Evolutionary conservation across 352 stramenopile species (phyloP), one percentile per base, ranked within the genome.

Genomic region (Phytophthora rubi): DNA sequence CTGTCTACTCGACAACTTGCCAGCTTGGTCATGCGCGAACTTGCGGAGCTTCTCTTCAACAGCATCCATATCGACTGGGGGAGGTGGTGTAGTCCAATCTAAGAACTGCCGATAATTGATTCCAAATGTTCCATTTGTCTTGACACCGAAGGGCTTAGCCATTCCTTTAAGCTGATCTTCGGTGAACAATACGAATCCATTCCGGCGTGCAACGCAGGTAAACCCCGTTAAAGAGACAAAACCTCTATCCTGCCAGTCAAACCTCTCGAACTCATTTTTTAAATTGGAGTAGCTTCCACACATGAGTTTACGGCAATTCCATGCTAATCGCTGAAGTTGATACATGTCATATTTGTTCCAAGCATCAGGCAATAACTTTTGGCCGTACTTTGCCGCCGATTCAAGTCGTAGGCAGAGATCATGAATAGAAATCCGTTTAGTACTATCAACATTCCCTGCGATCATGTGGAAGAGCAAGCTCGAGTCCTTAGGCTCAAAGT

Each of bases 41-140:
- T 67, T 67, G 21, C 76, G 83, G 8, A 92, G 69, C 42, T 89
- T 90, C 23, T 64, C 47, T 42, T 91, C 83, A 13, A 91, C 62
- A 13, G 63, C 65, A 26, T 81, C 73, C 18, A 91, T 79, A 28
- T 80, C 71, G 7, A 76, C 54, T 21, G 71, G 35, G 15, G 71
- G 56, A 53, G 18, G 62, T 16, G 79, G 84, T 6, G 79, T 89
- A 35, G 80, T 83, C 86, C 86, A 94, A 57, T 92, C 80, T 32
- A 94, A 58, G 23, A 92, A 91, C 39, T 88, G 73, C 3, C 73
- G 72, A 53, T 91, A 92, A 35, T 92, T 88, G 30, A 94, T 81
- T 2, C 79, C 83, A 60, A 89, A 91, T 3, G 63, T 39, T 0
- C 75, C 76, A 13, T 76, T 71, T n/a, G 67, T 42, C 39, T 90